Evolutionary conservation across 495 filamentous ascomycete genomes (phyloP).

Genomic region (Cairneyella variabilis): DNA sequence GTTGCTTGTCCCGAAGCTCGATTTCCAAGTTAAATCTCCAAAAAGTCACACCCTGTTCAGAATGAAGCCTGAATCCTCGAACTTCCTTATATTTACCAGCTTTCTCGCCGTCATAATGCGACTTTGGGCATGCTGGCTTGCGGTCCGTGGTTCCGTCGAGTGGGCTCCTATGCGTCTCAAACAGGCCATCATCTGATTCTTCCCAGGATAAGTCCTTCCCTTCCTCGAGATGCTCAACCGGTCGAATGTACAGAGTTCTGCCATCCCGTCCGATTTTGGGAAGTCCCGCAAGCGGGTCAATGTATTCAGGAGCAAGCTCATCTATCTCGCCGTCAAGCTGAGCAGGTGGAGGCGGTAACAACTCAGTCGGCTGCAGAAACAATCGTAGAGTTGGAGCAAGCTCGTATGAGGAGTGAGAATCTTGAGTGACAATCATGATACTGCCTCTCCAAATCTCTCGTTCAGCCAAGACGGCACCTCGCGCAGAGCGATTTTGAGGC

Average conservation of each 20-base stretch:
- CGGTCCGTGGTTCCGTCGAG: constrained; percentile 17
- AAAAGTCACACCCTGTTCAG: constrained; percentile 86
- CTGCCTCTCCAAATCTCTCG: constrained; percentile 89
- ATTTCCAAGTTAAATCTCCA: constrained; percentile 95
- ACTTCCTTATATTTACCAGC: constrained; percentile 74
- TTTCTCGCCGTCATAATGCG: constrained; percentile 65
- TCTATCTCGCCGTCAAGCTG: constrained; percentile 60
- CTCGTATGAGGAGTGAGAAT: constrained; percentile 77
- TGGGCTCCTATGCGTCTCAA: constrained; percentile 47
- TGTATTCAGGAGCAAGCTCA: constrained; percentile 70
- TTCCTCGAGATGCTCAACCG: constrained; percentile 76
- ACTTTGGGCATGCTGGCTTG: constrained; percentile 27
- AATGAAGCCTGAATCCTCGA: constrained; percentile 74
- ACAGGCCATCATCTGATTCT: constrained; percentile 79
- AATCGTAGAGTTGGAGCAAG: constrained; percentile 70
- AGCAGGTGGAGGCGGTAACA: constrained; percentile 75
- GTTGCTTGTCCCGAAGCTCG: constrained; percentile 70
- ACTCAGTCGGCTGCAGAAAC: constrained; percentile 81
- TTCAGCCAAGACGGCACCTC: constrained; percentile 32
- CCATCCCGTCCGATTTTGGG: constrained; percentile 79
- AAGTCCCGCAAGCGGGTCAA: constrained; percentile 84
- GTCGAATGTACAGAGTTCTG: constrained; percentile 75
- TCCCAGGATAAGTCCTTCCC: constrained; percentile 66
- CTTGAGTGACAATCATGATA: constrained; percentile 88
- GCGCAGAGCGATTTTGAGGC: constrained; percentile 26